A percentile compares a stretch with the other conserved stretches of the same genome.
Evolutionary conservation across 352 stramenopile genomes (phyloP).

Genomic region (Globisporangium recalcitrans): DNA sequence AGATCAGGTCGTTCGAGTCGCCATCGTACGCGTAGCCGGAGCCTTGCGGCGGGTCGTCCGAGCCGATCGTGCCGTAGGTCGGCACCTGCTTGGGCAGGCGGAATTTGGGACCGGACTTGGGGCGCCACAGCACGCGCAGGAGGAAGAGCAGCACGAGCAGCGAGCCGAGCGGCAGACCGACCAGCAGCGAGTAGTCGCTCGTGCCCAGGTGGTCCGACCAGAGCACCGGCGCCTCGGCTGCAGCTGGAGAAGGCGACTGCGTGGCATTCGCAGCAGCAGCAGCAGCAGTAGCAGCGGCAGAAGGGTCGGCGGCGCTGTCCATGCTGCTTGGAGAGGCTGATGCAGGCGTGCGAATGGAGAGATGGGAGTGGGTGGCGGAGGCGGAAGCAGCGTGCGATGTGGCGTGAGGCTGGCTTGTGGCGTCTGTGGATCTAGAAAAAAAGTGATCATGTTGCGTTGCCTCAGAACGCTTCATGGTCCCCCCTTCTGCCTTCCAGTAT

Average conservation of each 20-base stretch:
- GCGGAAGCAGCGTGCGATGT: not conserved
- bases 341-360: not conserved
- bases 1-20: slow-evolving; percentile 80
- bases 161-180: slow-evolving; percentile 56
- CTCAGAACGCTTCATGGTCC: not conserved
- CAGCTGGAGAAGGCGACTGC: not conserved
- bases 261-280: slow-evolving; percentile 4
- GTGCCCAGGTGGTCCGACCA: slow-evolving; percentile 60
- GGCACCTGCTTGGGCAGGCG: slow-evolving; percentile 71
- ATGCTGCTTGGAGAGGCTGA: not conserved
- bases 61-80: slow-evolving; percentile 65
- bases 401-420: too few species aligned
- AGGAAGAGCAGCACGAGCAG: slow-evolving; percentile 53
- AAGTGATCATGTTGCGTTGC: not conserved
- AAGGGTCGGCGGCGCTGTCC: slow-evolving; percentile 1
- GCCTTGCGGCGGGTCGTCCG: slow-evolving; percentile 36
- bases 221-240: slow-evolving; percentile 21
- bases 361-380: not conserved
- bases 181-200: slow-evolving; percentile 59
- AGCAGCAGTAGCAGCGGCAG: too few species aligned
- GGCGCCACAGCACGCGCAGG: slow-evolving; percentile 70
- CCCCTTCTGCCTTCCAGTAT: not conserved
- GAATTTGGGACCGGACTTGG: slow-evolving; percentile 71
- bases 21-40: slow-evolving; percentile 70
- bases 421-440: not conserved